These are phyloP conservation scores for Mortierella hygrophila DNA, from an alignment of 192 early-diverging fungal species.

Conservation along the genomic window DNA sequence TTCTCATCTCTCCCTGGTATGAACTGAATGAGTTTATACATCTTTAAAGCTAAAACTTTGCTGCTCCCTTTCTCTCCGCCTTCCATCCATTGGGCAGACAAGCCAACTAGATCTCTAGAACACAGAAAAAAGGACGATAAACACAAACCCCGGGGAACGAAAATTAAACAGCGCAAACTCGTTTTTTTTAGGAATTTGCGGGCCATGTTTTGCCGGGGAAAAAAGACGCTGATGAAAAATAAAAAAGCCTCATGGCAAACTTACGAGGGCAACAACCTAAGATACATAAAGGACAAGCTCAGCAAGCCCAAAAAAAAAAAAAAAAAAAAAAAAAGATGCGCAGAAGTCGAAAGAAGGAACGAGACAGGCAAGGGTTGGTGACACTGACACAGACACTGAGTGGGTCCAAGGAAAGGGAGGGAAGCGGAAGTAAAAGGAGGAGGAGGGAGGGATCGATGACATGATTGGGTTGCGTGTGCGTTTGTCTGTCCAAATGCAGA, in stretches of 20 bases:
- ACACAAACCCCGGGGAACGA: slow-evolving; percentile 5
- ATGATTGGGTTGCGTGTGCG: not conserved
- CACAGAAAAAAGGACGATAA: not conserved
- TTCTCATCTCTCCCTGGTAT: not conserved
- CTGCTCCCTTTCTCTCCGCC: not conserved
- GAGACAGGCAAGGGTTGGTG: not conserved
- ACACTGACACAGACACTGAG: not conserved
- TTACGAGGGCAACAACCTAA: not conserved
- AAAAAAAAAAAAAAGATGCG: not conserved
- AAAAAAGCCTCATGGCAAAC: slow-evolving; percentile 9
- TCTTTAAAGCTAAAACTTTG: not conserved
- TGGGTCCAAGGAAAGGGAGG: not conserved
- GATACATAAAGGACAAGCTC: not conserved
- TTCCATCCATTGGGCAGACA: not conserved
- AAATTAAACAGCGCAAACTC: slow-evolving; percentile 10
- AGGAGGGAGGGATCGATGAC: not conserved
- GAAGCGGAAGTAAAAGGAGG: not conserved
- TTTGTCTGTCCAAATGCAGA: not conserved
- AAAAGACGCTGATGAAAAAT: not conserved
- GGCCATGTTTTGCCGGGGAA: slow-evolving; percentile 4
- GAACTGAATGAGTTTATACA: not conserved
- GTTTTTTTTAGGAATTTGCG: not conserved
- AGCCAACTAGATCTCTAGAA: not conserved
- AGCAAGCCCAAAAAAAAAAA: too few species aligned
- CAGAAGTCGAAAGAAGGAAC: not conserved